Base-by-base conservation (phyloP, 2,329 filamentous ascomycete genomes). In the Fusarium sp. region DNA sequence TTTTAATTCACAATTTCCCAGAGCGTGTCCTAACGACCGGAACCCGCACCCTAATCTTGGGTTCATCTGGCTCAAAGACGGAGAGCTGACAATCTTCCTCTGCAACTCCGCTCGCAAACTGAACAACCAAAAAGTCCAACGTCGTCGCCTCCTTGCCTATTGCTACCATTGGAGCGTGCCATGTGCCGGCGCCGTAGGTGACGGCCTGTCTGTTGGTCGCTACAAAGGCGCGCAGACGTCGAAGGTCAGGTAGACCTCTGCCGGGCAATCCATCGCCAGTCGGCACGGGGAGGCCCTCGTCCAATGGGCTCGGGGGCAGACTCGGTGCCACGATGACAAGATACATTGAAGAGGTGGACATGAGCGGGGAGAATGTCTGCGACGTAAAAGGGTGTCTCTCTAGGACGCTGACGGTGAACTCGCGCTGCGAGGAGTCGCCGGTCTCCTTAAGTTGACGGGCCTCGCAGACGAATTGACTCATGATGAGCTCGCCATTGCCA, bases 151-250 rank as follows among this genome's bases (percentile, higher is more conserved):
- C 61, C 2, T 77, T 68, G 0, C 94, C 94, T 53, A 98, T 80
- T 14, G 93, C 93, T 13, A 93, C 91, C 95, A 99, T 98, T 0
- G 96, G 96, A 66, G 95, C 93, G 83, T 99, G 96, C 88, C 95
- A 99, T 58, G 93, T 97, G 5, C 93, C 96, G 1, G 92, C 89
- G 1, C 87, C 93, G 78, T 98, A 99, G 3, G 93, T 97, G 13
- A 99, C 93, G 10, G 93, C 94, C 81, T 97, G 93, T 23, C 86
- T 85, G 3, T 89, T 90, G 54, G 85, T 87, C 1, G 92, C 94
- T 59, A 96, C 81, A 77, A 97, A 99, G 0, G 93, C 95, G 71
- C 84, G 86, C 38, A 97, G 74, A 8, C 86, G 84, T 20, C 79
- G 77, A 40, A 97, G 76, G 78, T 97, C 93, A 0, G 96, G 95